Evolutionary conservation across 2,329 filamentous ascomycete species (phyloP).

Genomic region (Diaporthe nobilis): DNA sequence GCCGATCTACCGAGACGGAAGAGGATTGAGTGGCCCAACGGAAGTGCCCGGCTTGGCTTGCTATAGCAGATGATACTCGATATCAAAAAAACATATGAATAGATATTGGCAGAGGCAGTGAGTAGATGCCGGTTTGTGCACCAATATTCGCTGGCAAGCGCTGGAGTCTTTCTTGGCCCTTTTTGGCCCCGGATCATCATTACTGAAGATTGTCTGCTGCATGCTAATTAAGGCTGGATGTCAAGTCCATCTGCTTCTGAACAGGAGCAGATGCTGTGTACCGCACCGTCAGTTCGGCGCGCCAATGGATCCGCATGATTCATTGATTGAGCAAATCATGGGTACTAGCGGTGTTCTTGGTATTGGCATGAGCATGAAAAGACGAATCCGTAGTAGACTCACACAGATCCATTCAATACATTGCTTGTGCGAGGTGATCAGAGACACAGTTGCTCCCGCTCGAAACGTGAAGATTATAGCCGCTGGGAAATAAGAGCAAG

Average conservation of each 20-base stretch:
- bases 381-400: not conserved
- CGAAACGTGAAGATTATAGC: not conserved
- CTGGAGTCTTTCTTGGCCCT: not conserved
- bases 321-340: not conserved
- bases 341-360: too few species aligned
- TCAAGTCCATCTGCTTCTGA: not conserved
- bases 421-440: not conserved
- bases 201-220: not conserved
- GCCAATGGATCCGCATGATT: not conserved
- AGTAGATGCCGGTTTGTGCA: too few species aligned
- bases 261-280: not conserved
- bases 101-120: not conserved
- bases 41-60: constrained; percentile 25
- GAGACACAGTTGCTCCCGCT: not conserved
- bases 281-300: not conserved
- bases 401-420: not conserved
- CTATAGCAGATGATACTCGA: not conserved
- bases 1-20: constrained; percentile 20
- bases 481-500: not conserved
- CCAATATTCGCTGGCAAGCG: not conserved
- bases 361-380: not conserved
- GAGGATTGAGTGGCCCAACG: not conserved
- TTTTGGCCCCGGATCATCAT: not conserved
- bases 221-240: too few species aligned
- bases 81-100: not conserved